Base-by-base conservation (phyloP, 305 asterid genomes). In the Rubia balearica region DNA sequence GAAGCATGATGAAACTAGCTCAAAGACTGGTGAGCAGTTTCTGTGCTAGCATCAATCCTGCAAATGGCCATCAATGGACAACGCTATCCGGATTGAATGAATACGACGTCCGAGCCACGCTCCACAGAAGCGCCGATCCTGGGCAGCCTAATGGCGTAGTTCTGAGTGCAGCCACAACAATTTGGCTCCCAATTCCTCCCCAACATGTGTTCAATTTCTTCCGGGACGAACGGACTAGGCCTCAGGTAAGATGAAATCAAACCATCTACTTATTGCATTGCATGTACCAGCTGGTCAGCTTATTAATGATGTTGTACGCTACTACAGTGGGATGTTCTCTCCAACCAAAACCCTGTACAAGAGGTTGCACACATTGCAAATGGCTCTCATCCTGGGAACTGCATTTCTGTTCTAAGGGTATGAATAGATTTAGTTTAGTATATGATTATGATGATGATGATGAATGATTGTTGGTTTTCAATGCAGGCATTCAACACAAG, bases 361-460 rank as follows among this genome's bases (percentile, higher is more conserved):
- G 97, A 88, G 61, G 89, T 95, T 63, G 93, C 96, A 21, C 98
- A 84, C 78, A 88, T 95, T 24, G 87, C 95, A 42, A 95, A 90
- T 67, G 99, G 99, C 67, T 85, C 98, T 60, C 91, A 95, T 82
- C 92, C 96, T 3, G 99, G 98, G 60, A 95, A 92, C 43, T 91
- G 96, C 81, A 87, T 90, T 36, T 91, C 99, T 0, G 89, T 95
- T 66, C 88, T 95, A 6, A 75, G 94, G 96, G 99, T 91, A 86
- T 77, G 36, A 1, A 27, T 27, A 27, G 30, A 27, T 27, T 27
- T 27, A 27, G 30, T 27, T 27, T 27, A 27, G 30, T 27, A 0
- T 27, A 2, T 27, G 30, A 27, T 27, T 1, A 27, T 27, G 30
- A 27, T 27, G 30, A 27, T 27, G 30, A 27, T 27, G 30, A 27